Percentiles rank a stretch among this genome's conserved stretches.
Evolutionary conservation across 345 rosid species (phyloP).

Genomic region (Eucalyptus shirleyi): DNA sequence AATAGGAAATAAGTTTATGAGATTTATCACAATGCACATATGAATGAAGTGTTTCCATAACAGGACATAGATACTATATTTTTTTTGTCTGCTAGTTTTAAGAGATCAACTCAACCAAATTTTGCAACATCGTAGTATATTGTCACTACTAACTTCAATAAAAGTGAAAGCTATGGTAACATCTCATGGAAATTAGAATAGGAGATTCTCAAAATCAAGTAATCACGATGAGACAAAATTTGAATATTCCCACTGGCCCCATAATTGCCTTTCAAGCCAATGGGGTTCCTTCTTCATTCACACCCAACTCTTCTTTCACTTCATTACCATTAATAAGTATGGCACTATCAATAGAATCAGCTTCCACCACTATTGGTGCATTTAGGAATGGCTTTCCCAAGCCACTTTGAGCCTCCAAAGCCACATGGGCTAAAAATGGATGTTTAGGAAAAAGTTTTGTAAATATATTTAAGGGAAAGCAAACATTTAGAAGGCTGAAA

Average conservation of each 20-base stretch:
- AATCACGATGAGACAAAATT: slow-evolving; percentile 96
- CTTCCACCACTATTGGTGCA: slow-evolving; percentile 28
- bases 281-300: slow-evolving; percentile 91
- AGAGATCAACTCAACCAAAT: neutral
- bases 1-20: neutral
- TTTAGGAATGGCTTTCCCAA: fast-evolving
- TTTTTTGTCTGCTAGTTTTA: neutral
- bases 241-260: slow-evolving; percentile 69
- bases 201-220: slow-evolving; percentile 53
- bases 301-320: slow-evolving; percentile 98
- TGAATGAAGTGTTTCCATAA: neutral
- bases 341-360: slow-evolving; percentile 72
- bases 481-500: no score
- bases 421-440: no score
- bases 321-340: slow-evolving; percentile 87
- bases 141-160: neutral
- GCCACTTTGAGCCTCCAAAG: no score
- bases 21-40: fast-evolving
- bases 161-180: neutral
- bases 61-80: neutral
- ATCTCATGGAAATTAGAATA: slow-evolving; percentile 27
- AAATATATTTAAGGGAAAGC: no score
- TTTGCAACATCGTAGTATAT: neutral
- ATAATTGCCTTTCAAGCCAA: slow-evolving; percentile 85
- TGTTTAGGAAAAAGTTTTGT: no score